Evolutionary conservation across 768 basidiomycete species (phyloP).

Genomic region (Macrolepiota albuminosa): DNA sequence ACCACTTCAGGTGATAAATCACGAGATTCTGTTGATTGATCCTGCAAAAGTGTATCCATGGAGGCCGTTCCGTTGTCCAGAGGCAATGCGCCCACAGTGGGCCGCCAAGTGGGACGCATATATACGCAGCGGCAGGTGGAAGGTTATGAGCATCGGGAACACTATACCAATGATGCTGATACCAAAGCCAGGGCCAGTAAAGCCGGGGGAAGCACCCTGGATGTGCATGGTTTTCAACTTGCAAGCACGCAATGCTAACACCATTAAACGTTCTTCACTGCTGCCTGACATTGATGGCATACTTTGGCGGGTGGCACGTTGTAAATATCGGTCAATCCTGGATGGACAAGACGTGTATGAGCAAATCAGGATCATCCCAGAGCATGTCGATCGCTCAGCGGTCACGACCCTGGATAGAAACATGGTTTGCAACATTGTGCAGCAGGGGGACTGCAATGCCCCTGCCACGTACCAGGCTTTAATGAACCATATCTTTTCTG

Average conservation of each 20-base stretch:
- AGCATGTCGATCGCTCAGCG: not conserved
- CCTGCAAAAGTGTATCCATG: not conserved
- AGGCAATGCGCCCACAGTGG: not conserved
- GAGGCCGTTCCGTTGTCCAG: not conserved
- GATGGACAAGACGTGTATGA: not conserved
- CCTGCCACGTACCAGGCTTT: too few species aligned
- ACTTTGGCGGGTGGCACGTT: too few species aligned
- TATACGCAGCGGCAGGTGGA: not conserved
- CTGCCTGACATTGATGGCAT: too few species aligned
- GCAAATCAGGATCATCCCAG: not conserved
- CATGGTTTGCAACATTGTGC: not conserved
- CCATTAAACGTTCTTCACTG: too few species aligned
- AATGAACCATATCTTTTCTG: too few species aligned
- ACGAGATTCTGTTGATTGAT: not conserved
- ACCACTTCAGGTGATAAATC: not conserved
- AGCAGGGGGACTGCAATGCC: not conserved
- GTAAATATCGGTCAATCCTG: not conserved
- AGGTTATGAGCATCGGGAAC: not conserved
- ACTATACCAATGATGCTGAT: not conserved
- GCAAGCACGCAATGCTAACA: too few species aligned
- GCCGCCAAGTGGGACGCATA: not conserved
- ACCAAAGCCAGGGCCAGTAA: not conserved
- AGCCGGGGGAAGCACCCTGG: not conserved
- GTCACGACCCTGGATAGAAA: not conserved
- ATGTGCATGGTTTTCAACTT: not conserved